Conservation (phyloP, 768 basidiomycete species). For the Paxillus rubicundulus region DNA sequence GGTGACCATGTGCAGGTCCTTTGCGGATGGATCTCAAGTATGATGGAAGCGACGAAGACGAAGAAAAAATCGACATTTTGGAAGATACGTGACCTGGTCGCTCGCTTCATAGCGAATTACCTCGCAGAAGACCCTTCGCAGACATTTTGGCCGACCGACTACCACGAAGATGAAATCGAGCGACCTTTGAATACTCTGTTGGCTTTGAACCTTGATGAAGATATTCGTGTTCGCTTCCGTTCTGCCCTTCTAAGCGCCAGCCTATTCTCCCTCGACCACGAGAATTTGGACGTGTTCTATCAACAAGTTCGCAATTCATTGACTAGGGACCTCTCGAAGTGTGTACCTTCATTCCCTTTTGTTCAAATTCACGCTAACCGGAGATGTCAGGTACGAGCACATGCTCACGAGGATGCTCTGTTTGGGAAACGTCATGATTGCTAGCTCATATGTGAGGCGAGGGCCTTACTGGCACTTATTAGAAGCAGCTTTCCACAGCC, state of each 20-base stretch:
- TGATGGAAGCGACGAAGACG: conserved; percentile 36
- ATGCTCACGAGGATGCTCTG: conserved; percentile 72
- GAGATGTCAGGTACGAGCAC: conserved; percentile 56
- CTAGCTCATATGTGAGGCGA: conserved; percentile 71
- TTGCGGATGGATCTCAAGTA: conserved; percentile 51
- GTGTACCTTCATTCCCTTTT: conserved; percentile 24
- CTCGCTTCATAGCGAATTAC: conserved; percentile 66
- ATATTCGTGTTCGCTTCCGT: conserved; percentile 83
- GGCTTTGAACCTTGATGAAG: conserved; percentile 58
- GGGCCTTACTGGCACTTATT: conserved; percentile 88
- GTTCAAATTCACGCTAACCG: conserved; percentile 10
- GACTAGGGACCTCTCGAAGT: conserved; percentile 49
- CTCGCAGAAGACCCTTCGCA: conserved; percentile 56
- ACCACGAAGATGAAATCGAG: conserved; percentile 26
- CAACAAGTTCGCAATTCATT: conserved; percentile 43
- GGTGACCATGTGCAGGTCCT: conserved; percentile 47
- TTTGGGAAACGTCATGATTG: conserved; percentile 75
- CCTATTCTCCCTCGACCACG: conserved; percentile 46
- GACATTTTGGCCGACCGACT: conserved; percentile 41
- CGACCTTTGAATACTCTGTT: conserved; percentile 51
- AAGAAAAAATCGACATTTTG: conserved; percentile 53
- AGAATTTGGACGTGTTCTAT: conserved; percentile 40
- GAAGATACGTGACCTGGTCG: conserved; percentile 62
- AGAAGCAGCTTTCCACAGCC: conserved; percentile 51
- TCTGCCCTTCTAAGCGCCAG: conserved; percentile 58